A percentile compares a stretch with the other conserved stretches of the same genome.
Evolutionary conservation across 441 rosid species (phyloP).

Genomic region (Euphorbia schlechtendalii): DNA sequence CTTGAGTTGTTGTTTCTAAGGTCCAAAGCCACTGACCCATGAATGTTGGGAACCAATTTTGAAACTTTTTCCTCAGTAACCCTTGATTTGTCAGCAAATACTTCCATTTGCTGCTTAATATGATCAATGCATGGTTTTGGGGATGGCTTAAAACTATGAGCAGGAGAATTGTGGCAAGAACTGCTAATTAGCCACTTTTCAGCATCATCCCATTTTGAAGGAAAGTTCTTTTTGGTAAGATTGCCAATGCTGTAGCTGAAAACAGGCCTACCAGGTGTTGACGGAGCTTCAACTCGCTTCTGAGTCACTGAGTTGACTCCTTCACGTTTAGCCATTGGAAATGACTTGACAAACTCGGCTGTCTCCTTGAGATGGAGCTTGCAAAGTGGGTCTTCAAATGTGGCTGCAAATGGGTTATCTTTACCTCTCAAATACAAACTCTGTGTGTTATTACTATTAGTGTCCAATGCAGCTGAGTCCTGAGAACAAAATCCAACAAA

Average conservation of each 20-base stretch:
- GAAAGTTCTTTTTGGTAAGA: slow-evolving; percentile 55
- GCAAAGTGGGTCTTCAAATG: slow-evolving; percentile 61
- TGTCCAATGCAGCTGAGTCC: slow-evolving; percentile 37
- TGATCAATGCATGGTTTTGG: slow-evolving; percentile 35
- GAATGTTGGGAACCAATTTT: slow-evolving; percentile 29
- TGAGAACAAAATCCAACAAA: slow-evolving; percentile 15
- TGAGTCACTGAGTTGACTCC: slow-evolving; percentile 44
- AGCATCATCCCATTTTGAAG: slow-evolving; percentile 95
- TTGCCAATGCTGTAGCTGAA: slow-evolving; percentile 54
- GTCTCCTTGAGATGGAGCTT: slow-evolving; percentile 70
- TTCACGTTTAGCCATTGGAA: slow-evolving; percentile 49
- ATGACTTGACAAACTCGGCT: slow-evolving; percentile 61
- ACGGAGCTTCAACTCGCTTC: slow-evolving; percentile 56
- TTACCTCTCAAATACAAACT: slow-evolving; percentile 34
- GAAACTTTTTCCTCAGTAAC: slow-evolving; percentile 46
- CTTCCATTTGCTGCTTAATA: slow-evolving; percentile 38
- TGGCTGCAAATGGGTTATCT: slow-evolving; percentile 48
- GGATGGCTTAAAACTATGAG: slow-evolving; percentile 41
- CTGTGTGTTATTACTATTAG: slow-evolving; percentile 30
- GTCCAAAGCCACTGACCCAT: slow-evolving; percentile 31
- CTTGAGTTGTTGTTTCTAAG: slow-evolving; percentile 25
- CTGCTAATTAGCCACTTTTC: slow-evolving; percentile 74
- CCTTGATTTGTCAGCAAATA: slow-evolving; percentile 61
- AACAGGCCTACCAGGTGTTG: slow-evolving; percentile 78
- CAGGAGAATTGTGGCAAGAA: slow-evolving; percentile 60